These are phyloP conservation scores for Durotheca rogersii DNA, from an alignment of 495 filamentous ascomycete species.

Conservation along the genomic window DNA sequence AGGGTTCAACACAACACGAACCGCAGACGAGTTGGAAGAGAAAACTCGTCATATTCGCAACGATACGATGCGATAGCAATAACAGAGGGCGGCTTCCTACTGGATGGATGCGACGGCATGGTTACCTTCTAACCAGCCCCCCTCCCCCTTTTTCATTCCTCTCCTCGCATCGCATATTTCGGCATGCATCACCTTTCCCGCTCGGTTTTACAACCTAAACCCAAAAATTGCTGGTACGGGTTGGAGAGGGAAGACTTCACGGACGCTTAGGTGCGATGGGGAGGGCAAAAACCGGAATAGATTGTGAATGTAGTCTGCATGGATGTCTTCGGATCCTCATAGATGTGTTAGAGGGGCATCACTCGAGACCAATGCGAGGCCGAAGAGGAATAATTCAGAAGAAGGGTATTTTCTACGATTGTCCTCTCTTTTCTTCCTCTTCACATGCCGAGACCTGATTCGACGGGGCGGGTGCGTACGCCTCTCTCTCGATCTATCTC, in stretches of 20 bases:
- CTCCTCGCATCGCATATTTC: slow-evolving; percentile 31
- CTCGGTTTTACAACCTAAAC: slow-evolving; percentile 27
- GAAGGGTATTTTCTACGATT: slow-evolving; percentile 22
- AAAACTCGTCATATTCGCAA: neutral
- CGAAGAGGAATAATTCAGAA: slow-evolving; percentile 15
- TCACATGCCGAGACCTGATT: no score
- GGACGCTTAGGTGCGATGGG: slow-evolving; percentile 20
- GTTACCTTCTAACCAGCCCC: slow-evolving; percentile 11
- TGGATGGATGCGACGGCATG: slow-evolving; percentile 25
- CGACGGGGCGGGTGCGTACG: no score
- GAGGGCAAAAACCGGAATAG: slow-evolving; percentile 33
- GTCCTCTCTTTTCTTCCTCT: no score
- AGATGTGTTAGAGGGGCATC: slow-evolving; percentile 32
- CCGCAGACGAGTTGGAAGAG: neutral
- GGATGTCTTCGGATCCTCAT: slow-evolving; percentile 35
- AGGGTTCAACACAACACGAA: neutral
- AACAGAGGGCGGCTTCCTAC: slow-evolving; percentile 20
- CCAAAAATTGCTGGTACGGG: slow-evolving; percentile 25
- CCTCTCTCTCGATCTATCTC: no score
- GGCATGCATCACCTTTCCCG: slow-evolving; percentile 28
- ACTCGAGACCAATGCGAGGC: slow-evolving; percentile 31
- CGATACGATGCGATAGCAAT: no score
- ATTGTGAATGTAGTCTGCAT: slow-evolving; percentile 37
- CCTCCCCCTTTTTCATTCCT: slow-evolving; percentile 16
- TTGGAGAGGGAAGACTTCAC: slow-evolving; percentile 17